Evolutionary conservation across 2,329 filamentous ascomycete species (phyloP), one percentile per base, ranked within the genome.

Genomic region (Penicillium oxalicum): DNA sequence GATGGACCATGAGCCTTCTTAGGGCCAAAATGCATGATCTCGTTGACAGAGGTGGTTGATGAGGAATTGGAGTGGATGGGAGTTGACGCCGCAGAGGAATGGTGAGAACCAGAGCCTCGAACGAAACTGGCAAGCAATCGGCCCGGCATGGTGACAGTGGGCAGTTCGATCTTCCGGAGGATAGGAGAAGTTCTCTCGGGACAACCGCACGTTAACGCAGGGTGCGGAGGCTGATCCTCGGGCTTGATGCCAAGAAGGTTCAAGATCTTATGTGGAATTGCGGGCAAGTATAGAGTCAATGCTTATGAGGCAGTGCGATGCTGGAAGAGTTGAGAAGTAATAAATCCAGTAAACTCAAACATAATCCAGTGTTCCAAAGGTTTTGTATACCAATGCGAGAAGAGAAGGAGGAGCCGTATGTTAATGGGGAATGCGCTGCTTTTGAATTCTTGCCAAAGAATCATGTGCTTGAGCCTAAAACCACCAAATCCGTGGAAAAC

Each of bases 121-220:
- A 71, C 65, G 46, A 71, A 62, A 57, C 58, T 70, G 56, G 69
- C 60, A 50, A 71, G 62, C 28, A 71, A 59, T 55, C 69, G 67
- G 56, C 69, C 69, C 43, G 69, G 69, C 69, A 71, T 71, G 32
- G 48, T 64, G 58, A 51, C 29, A 25, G 36, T 9, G n/a, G 18
- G 12, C 26, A 13, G 28, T 9, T 11, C 38, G 43, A 45, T 38
- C 3, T 4, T 25, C 18, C 18, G 5, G 26, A 32, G 2, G 36
- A 9, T 11, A 34, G 9, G 28, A 27, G 25, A 13, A 27, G 35
- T 41, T 11, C n/a, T 32, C 32, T 11, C 27, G 28, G 32, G 37
- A 34, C 12, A 9, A 34, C 18, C 18, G 18, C 18, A 18, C 18
- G 18, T 18, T 18, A 18, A 18, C 18, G 18, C 18, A 18, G 18